Evolutionary conservation across 164 flowering plant genomes (phyloP).

Genomic region (Kalanchoe fedtschenkoi): DNA sequence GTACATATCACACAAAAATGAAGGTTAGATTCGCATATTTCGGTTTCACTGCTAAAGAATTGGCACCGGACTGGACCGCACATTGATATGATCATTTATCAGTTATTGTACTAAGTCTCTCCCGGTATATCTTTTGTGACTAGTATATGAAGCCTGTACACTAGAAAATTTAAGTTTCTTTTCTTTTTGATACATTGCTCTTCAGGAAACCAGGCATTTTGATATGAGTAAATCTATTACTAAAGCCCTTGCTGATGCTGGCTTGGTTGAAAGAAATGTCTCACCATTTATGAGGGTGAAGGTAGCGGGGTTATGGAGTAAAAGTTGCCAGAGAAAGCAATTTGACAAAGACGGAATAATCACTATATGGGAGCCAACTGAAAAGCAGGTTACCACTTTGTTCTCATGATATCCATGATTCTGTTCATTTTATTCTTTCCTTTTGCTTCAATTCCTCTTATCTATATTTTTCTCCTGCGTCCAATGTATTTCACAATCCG

Average conservation of each 20-base stretch:
- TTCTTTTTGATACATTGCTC: neutral
- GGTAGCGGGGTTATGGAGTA: constrained; percentile 54
- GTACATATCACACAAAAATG: constrained; percentile 57
- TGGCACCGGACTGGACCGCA: neutral
- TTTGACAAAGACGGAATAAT: constrained; percentile 43
- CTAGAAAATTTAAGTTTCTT: neutral
- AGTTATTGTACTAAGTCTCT: too few species aligned
- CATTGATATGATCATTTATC: too few species aligned
- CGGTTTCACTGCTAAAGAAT: neutral
- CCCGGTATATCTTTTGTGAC: too few species aligned
- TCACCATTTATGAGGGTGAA: constrained; percentile 79
- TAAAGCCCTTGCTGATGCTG: constrained; percentile 66
- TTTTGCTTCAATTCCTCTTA: neutral
- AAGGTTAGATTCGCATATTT: constrained; percentile 39
- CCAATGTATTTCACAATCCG: neutral
- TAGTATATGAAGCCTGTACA: too few species aligned
- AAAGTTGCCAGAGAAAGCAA: constrained; percentile 17
- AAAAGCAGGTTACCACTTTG: constrained; percentile 58
- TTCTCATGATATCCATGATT: neutral
- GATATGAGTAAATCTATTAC: constrained; percentile 50
- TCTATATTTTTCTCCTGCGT: neutral
- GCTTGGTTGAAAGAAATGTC: constrained; percentile 55
- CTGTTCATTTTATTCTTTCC: neutral
- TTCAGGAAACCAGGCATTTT: constrained; percentile 51
- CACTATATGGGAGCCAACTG: constrained; percentile 84